Base-by-base conservation (phyloP, 257 asterid species). In the Mitragyna speciosa region DNA sequence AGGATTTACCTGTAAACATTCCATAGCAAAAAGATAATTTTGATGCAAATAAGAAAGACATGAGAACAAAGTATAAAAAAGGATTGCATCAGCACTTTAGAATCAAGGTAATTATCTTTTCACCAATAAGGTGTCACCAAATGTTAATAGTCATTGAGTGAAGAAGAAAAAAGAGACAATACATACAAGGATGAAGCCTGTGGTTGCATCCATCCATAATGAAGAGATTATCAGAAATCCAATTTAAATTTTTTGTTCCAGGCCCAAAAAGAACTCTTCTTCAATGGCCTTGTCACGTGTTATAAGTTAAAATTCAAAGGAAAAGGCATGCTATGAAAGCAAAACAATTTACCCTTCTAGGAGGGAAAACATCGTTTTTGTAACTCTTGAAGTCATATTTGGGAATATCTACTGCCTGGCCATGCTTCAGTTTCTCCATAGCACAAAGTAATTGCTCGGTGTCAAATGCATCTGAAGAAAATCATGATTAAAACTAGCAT, bases 391-490 rank as follows among this genome's bases (percentile, higher is more conserved):
- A 92, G 87, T 96, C 99, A 83, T 96, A 96, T 87, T 88, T 96
- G 80, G 98, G 96, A 86, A 96, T 89, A 87, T 96, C 97, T 73
- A 94, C 98, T 69, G 99, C 96, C 79, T 89, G 92, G 69, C 95
- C 95, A 73, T 85, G 89, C 87, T 88, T 96, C 86, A 96, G 74
- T 80, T 89, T 88, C 83, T 94, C 97, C 97, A 96, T 87, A 79
- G 81, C 81, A 80, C 78, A 33, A 88, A 96, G 85, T 78, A 96
- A 87, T 69, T 94, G 87, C 72, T 91, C 96, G 0, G 95, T 92
- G 88, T 91, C 89, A 75, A 94, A 96, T 70, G 99, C 99, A 68
- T 96, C 98, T 96, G 91, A 70, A 68, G 36, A 76, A 84, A 41
- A 48, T 82, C 79, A 48, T 9, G 65, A 66, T 9, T 20, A n/a